Evolutionary conservation across 2,329 filamentous ascomycete species (phyloP), one percentile per base, ranked within the genome.

Genomic region (Colletotrichum liaoningense): DNA sequence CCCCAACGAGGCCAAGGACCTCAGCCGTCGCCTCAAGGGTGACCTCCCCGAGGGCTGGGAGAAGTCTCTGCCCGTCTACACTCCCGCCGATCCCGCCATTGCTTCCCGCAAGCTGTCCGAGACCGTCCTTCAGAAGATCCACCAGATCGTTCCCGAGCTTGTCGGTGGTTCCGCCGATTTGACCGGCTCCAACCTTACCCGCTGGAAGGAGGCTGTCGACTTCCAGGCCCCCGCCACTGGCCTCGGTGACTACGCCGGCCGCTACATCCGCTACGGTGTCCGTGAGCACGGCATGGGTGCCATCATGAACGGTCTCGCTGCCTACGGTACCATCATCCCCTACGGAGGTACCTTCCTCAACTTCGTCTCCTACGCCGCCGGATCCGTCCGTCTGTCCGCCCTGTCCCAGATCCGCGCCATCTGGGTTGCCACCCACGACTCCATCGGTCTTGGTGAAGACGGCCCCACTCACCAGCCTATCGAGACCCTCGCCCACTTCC

Each of bases 381-480:
- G 97, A 86, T 93, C 97, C 80, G 93, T 98, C 83, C 96, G 97
- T 86, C 92, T 99, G 75, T 98, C 95, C 49, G 92, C 97, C 54
- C 91, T 99, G 79, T 97, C 95, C 59, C 95, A 94, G 85, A 90
- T 95, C 84, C 96, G 96, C 80, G 89, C 92, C 83, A 95, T 99
- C 88, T 97, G 97, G 93, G 91, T 98, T 79, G 96, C 97, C 81
- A 98, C 96, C 79, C 96, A 98, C 91, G 96, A 98, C 90, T 98
- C 96, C 77, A 99, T 99, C 80, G 97, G 97, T 89, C 94, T 98
- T 78, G 97, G 97, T 86, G 97, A 99, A 88, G 97, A 99, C 82
- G 97, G 97, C 76, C 96, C 97, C 79, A 99, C 97, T 71, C 97
- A 99, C 88, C 97, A 99, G 91, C 97, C 97, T 84, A 98, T 99